phyloP scores from a whole-genome alignment of 2,329 filamentous ascomycete genomes.

The Colletotrichum siamense region DNA sequence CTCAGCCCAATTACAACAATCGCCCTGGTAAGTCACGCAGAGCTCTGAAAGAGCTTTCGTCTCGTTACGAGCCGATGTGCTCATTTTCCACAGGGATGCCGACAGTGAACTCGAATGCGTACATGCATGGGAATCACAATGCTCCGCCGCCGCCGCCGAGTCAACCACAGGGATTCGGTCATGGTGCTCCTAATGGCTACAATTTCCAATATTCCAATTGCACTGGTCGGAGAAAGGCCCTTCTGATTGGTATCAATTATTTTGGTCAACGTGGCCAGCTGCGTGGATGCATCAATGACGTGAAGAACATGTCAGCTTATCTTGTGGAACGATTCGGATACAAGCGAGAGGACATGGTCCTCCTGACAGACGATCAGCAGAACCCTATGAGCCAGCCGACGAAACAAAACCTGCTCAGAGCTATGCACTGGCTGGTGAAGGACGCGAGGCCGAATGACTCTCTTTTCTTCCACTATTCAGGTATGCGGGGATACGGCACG shows the following conservation, averaged over 20 bases:
- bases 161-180: conserved; percentile 75
- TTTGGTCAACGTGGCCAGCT: conserved; percentile 91
- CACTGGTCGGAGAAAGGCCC: conserved; percentile 84
- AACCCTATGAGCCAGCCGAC: conserved; percentile 97
- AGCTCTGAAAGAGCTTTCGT: neutral
- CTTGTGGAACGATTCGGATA: conserved; percentile 90
- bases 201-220: conserved; percentile 92
- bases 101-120: conserved; percentile 55
- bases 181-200: conserved; percentile 81
- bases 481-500: conserved; percentile 49
- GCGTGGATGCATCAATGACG: conserved; percentile 94
- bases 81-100: conserved; percentile 40
- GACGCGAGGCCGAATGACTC: conserved; percentile 92
- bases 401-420: conserved; percentile 91
- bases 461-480: conserved; percentile 96
- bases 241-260: conserved; percentile 96
- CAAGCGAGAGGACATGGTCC: conserved; percentile 95
- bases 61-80: neutral
- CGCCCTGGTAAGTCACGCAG: conserved; percentile 48
- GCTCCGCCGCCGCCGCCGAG: conserved; percentile 71
- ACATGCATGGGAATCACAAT: conserved; percentile 60
- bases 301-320: conserved; percentile 95
- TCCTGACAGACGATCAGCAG: conserved; percentile 94
- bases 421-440: conserved; percentile 98
- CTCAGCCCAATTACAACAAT: conserved; percentile 52